phyloP scores from a whole-genome alignment of 768 basidiomycete species.

The Tylopilus subfusipes region DNA sequence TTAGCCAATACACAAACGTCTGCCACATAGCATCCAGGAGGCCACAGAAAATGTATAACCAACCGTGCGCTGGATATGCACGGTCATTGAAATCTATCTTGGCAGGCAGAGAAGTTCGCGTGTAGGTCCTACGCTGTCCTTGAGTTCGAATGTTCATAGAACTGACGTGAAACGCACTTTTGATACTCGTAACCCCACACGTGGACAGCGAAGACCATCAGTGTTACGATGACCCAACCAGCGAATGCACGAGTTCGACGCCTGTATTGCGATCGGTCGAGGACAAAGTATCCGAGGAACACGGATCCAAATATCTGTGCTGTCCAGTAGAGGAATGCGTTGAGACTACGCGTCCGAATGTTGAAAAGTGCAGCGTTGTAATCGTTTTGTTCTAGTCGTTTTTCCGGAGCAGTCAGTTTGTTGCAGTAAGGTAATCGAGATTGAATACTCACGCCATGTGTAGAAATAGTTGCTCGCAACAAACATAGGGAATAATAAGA shows the following conservation, averaged over 20 bases:
- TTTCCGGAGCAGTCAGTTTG: constrained; percentile 9
- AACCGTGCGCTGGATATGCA: constrained; percentile 51
- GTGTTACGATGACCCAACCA: constrained; percentile 61
- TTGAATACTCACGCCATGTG: constrained; percentile 62
- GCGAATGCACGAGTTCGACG: constrained; percentile 70
- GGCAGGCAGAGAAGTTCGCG: constrained; percentile 45
- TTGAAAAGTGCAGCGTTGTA: constrained; percentile 80
- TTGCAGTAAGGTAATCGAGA: neutral
- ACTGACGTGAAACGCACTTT: constrained; percentile 40
- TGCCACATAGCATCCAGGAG: constrained; percentile 85
- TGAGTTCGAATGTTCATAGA: neutral
- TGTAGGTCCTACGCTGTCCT: constrained; percentile 45
- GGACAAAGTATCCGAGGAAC: constrained; percentile 57
- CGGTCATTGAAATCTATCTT: constrained; percentile 61
- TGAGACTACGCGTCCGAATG: constrained; percentile 72
- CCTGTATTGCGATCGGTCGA: constrained; percentile 53
- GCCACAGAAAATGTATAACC: constrained; percentile 70
- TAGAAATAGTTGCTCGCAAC: constrained; percentile 84
- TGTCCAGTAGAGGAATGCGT: constrained; percentile 77
- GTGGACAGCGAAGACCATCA: constrained; percentile 66
- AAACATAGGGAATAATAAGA: constrained; percentile 83
- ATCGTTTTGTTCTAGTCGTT: constrained; percentile 63
- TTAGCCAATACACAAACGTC: constrained; percentile 76
- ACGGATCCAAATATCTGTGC: constrained; percentile 75
- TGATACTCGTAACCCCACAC: constrained; percentile 79